Evolutionary conservation across 176 grass and related monocot genomes (phyloP), one percentile per base, ranked within the genome.

Genomic region (Tuctoria greenei): DNA sequence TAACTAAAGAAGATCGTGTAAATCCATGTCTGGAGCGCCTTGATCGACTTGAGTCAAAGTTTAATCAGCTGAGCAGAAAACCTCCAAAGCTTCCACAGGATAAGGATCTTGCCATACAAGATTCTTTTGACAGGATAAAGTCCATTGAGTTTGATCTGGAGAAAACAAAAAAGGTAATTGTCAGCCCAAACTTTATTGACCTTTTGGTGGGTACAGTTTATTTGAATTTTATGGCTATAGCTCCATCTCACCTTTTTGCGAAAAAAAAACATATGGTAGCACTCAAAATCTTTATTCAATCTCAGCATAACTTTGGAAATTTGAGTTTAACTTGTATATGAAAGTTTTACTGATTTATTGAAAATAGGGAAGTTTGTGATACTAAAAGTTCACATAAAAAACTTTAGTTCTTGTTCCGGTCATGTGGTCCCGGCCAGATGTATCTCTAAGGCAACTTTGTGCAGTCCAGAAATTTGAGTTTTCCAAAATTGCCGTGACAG

Each of bases 81-180:
- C 89, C 95, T 61, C 84, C 83, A 15, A 83, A 99, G 71, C 90
- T 89, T 73, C 91, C 86, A 63, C 61, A 65, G 60, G 89, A 91
- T 71, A 95, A 95, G 76, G 87, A 99, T 66, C 87, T 41, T 66
- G 87, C 80, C 81, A 84, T 99, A 72, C 86, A 79, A 66, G 92
- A 95, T 85, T 99, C 95, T 84, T 95, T 88, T 80, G 82, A 95
- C 77, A 94, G 92, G 70, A 99, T 99, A 85, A 99, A 93, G 67
- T 90, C 87, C 45, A 83, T 99, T 39, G 89, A 95, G 62, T 89
- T 86, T 95, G 95, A 99, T 73, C 87, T 99, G 58, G 89, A 99
- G 47, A 99, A 95, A 68, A 99, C 95, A 73, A 99, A 99, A 77
- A 88, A 88, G 87, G 92, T 95, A 86, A 36, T 78, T 64, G 31